Base-by-base conservation (phyloP, 768 basidiomycete species). In the Lentinula guzmanii region DNA sequence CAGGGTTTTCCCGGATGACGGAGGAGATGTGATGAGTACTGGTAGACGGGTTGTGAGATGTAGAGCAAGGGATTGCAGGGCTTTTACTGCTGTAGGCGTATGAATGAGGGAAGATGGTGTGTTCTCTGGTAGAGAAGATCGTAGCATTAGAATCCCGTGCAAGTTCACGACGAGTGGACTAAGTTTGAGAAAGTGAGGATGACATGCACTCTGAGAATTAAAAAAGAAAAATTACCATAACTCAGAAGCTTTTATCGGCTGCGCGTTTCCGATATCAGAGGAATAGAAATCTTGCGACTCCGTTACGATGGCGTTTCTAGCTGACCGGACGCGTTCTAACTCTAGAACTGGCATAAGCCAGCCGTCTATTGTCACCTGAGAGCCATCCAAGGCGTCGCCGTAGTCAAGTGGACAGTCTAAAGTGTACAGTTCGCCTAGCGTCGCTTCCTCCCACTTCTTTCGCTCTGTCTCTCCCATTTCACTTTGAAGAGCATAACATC, bases 1-100 rank as follows among this genome's bases (percentile, higher is more conserved):
- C 5, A 93, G 78, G 0, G 89, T 85, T 70, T 98, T 98, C 54
- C 97, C 97, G 1, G 92, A 86, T 1, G 94, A 95, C 0, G 94
- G 87, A 0, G 91, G 74, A 0, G 95, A 93, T 1, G 93, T 90
- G 15, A 99, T 70, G 13, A 99, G 86, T 10, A 84, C 84, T 3
- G 97, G 95, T 0, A 89, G 72, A 3, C 89, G 84, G 43, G 86
- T 77, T 1, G 88, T 89, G 2, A 89, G 66, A 61, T 86, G 80
- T 11, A 86, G 69, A 1, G 88, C 86, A 37, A 98, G 77, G 15
- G 78, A 70, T 5, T 80, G 83, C 7, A 96, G 79, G 1, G 89
- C 79, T 16, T 75, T 56, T 2, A 79, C 75, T 3, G 89, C 79
- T 1, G 90, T 82, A 0, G 82, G 74, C 0, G 93, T 95, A 9